These are phyloP conservation scores for Thielaviopsis punctulata DNA, from an alignment of 2,329 filamentous ascomycete species.

Conservation along the genomic window DNA sequence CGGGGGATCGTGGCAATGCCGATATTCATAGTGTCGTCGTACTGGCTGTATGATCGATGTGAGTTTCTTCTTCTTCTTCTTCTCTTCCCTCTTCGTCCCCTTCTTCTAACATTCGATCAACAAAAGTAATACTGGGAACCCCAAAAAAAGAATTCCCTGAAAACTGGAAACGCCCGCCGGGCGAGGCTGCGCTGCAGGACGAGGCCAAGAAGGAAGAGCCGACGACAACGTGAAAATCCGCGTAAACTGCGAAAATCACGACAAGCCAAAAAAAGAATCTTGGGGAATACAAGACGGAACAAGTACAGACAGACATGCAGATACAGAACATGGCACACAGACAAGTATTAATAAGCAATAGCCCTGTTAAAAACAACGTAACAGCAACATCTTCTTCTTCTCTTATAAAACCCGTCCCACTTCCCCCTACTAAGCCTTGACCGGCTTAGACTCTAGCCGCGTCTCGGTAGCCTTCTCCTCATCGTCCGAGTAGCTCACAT, in stretches of 20 bases:
- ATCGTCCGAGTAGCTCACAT: conserved; percentile 9
- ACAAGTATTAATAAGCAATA: too few species aligned
- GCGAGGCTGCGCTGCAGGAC: not conserved
- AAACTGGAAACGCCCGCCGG: conserved; percentile 1
- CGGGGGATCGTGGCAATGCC: conserved; percentile 8
- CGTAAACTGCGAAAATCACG: too few species aligned
- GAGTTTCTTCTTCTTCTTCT: not conserved
- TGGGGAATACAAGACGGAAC: too few species aligned
- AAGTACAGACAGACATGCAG: too few species aligned
- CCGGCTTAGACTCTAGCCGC: not conserved
- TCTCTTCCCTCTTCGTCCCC: not conserved
- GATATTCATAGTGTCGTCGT: conserved; percentile 7
- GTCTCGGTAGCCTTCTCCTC: conserved; percentile 9
- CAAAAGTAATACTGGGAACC: conserved; percentile 4
- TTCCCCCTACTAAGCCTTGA: not conserved
- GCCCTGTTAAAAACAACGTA: too few species aligned
- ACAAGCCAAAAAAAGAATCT: too few species aligned
- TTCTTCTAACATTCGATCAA: too few species aligned
- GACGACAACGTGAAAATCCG: not conserved
- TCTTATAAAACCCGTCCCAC: not conserved
- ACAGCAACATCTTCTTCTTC: not conserved
- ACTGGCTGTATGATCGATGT: conserved; percentile 9
- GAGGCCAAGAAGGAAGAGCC: not conserved
- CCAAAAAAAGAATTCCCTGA: conserved; percentile 3
- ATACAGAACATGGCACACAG: too few species aligned